Evolutionary conservation across 108 stramenopile species (phyloP).

Genomic region (Cyclotella kingstonii): DNA sequence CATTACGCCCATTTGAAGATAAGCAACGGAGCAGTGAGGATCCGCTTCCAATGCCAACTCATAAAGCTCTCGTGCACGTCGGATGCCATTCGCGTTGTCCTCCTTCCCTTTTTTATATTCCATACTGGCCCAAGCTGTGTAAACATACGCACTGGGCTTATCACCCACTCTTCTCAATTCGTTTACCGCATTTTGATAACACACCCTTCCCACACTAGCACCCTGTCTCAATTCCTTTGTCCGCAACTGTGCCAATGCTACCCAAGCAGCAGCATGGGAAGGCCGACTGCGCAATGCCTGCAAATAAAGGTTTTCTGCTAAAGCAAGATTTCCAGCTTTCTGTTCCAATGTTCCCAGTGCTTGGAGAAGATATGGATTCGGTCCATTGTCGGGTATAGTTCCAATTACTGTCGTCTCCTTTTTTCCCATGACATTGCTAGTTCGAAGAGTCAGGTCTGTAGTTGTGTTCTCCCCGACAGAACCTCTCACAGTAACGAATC

Average conservation of each 20-base stretch:
- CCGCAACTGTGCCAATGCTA: conserved; percentile 78
- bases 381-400: conserved; percentile 54
- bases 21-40: conserved; percentile 75
- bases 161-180: conserved; percentile 63
- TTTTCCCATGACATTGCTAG: conserved; percentile 4
- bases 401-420: conserved; percentile 13
- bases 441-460: neutral
- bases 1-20: conserved; percentile 81
- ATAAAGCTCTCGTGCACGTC: conserved; percentile 61
- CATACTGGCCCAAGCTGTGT: conserved; percentile 87
- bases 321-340: conserved; percentile 62
- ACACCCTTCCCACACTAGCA: conserved; percentile 67
- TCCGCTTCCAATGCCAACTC: conserved; percentile 67
- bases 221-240: conserved; percentile 78
- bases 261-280: conserved; percentile 87
- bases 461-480: conserved; percentile 5
- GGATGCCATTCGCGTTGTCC: conserved; percentile 29
- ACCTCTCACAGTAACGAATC: conserved; percentile 27
- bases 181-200: conserved; percentile 71
- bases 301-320: conserved; percentile 76
- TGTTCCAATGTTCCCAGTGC: conserved; percentile 81
- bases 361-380: conserved; percentile 84
- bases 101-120: conserved; percentile 71
- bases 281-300: conserved; percentile 63
- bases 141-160: conserved; percentile 69